Conservation (phyloP, 2,329 filamentous ascomycete species). For the Didymella glomerata region DNA sequence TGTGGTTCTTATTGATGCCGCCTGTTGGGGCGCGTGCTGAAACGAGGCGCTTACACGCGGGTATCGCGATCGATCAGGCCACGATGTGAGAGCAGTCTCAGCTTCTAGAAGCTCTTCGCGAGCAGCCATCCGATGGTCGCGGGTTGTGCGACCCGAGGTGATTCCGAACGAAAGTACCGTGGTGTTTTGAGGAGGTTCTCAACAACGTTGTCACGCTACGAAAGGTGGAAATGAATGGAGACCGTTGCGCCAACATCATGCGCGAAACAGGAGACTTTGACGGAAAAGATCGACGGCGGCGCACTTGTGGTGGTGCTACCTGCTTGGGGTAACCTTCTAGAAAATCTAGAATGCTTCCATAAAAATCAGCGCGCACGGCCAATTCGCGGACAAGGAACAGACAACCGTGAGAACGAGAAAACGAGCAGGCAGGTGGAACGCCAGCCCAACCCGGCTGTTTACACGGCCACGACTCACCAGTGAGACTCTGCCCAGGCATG, state of each 20-base stretch:
- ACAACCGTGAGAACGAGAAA: conserved; percentile 5
- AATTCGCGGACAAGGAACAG: conserved; percentile 19
- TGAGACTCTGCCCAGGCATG: conserved; percentile 10
- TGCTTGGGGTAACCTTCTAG: conserved; percentile 45
- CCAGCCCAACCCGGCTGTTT: conserved; percentile 24
- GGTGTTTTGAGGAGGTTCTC: conserved; percentile 23
- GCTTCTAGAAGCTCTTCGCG: conserved; percentile 33
- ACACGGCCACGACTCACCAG: conserved; percentile 14
- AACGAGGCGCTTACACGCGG: conserved; percentile 38
- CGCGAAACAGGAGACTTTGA: conserved; percentile 29
- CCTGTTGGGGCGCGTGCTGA: conserved; percentile 31
- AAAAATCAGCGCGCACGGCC: conserved; percentile 30
- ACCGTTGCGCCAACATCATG: conserved; percentile 32
- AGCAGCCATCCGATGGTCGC: conserved; percentile 28
- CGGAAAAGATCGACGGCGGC: conserved; percentile 39
- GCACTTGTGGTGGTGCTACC: conserved; percentile 30
- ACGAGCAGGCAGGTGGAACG: conserved; percentile 31
- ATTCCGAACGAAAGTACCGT: conserved; percentile 4
- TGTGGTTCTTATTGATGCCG: conserved; percentile 23
- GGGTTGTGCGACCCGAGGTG: conserved; percentile 10
- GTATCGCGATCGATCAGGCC: conserved; percentile 17
- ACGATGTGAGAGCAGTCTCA: conserved; percentile 5
- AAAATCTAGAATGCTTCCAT: conserved; percentile 37
- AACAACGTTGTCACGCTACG: conserved; percentile 29
- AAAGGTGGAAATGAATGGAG: conserved; percentile 25